Conservation (phyloP, 352 stramenopile genomes). For the Saprolegnia diclina region DNA sequence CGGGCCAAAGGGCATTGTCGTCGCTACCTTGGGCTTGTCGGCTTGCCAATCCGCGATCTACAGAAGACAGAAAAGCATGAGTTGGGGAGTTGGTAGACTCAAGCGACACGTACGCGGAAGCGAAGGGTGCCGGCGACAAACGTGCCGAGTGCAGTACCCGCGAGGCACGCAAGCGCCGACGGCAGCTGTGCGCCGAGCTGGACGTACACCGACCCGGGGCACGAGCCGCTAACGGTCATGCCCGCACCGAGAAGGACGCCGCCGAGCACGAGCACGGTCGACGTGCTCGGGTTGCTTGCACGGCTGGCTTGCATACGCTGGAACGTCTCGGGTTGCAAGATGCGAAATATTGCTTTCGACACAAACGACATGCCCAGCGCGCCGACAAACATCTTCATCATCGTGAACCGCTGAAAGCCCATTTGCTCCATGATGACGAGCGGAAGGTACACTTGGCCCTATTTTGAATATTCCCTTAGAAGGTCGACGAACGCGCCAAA, state of each 20-base stretch:
- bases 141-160: background rate
- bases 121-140: background rate
- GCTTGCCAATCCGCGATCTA: slow-evolving; percentile 10
- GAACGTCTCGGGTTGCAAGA: slow-evolving; percentile 24
- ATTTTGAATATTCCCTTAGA: background rate
- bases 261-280: slow-evolving; percentile 23
- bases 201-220: slow-evolving; percentile 13
- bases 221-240: slow-evolving; percentile 8
- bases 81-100: too few species aligned
- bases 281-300: slow-evolving; percentile 21
- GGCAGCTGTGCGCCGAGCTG: slow-evolving; percentile 6
- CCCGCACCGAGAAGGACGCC: slow-evolving; percentile 28
- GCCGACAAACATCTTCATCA: slow-evolving; percentile 32
- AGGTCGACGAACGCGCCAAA: background rate
- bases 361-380: slow-evolving; percentile 25
- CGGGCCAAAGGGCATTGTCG: background rate
- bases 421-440: slow-evolving; percentile 30
- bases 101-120: background rate
- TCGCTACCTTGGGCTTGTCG: slow-evolving; percentile 19
- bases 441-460: slow-evolving; percentile 28
- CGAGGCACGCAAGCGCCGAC: background rate
- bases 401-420: slow-evolving; percentile 27
- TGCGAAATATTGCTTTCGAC: slow-evolving; percentile 21
- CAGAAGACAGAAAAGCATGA: too few species aligned
- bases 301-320: slow-evolving; percentile 26